Conservation (phyloP, 2,329 filamentous ascomycete genomes). For the Epichloe hybrida region DNA sequence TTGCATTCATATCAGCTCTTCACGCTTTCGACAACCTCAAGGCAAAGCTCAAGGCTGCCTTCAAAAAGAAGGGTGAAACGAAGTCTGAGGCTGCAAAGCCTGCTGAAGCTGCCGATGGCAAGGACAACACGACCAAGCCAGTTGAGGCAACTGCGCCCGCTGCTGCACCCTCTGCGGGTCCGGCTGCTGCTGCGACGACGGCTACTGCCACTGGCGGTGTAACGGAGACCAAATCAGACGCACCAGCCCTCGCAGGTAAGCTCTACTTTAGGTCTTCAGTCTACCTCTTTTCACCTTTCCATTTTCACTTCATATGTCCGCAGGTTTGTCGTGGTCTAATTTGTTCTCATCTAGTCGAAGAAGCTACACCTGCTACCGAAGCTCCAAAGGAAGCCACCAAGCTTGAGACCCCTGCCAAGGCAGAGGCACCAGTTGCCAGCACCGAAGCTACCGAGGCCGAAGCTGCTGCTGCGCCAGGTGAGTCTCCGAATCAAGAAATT, state of each 20-base stretch:
- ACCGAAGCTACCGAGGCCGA: slow-evolving; percentile 1
- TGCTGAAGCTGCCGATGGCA: slow-evolving; percentile 4
- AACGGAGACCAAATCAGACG: slow-evolving; percentile 22
- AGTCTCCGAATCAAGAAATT: neutral
- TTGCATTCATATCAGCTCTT: slow-evolving; percentile 23
- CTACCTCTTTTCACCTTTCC: no score
- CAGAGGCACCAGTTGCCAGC: neutral
- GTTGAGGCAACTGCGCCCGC: slow-evolving; percentile 12
- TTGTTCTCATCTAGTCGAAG: slow-evolving; percentile 7
- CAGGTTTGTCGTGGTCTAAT: neutral
- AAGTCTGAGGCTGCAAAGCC: slow-evolving; percentile 10
- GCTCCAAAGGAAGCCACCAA: slow-evolving; percentile 1
- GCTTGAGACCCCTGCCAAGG: neutral
- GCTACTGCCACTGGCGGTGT: slow-evolving; percentile 17
- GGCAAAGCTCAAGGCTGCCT: slow-evolving; percentile 39
- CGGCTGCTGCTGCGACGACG: slow-evolving; percentile 13
- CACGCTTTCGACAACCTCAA: slow-evolving; percentile 41
- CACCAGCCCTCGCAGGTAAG: slow-evolving; percentile 19
- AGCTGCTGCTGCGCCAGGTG: slow-evolving; percentile 1
- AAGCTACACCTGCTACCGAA: slow-evolving; percentile 11
- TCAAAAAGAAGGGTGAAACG: slow-evolving; percentile 33
- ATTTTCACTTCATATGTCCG: neutral
- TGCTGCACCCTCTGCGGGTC: slow-evolving; percentile 10
- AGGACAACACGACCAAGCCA: slow-evolving; percentile 16
- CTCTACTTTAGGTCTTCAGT: slow-evolving; percentile 2